These are phyloP conservation scores for Ophiostoma australiae DNA, from an alignment of 2,329 filamentous ascomycete genomes.

Conservation along the genomic window DNA sequence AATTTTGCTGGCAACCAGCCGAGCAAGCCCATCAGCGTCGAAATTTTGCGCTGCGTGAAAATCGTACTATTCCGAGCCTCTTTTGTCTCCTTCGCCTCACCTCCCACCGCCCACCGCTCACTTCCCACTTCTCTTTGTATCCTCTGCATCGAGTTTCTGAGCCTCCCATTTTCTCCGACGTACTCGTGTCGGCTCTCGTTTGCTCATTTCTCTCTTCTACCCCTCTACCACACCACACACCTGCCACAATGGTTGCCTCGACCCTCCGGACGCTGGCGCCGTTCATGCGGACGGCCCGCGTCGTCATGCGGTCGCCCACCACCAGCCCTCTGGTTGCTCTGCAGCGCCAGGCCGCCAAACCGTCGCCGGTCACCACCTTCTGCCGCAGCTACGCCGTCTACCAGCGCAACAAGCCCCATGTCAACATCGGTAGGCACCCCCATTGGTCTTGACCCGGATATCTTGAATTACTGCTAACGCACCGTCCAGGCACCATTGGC, in stretches of 20 bases:
- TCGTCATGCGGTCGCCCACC: constrained; percentile 52
- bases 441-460: background rate
- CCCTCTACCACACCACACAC: constrained; percentile 20
- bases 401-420: constrained; percentile 90
- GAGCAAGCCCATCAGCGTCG: constrained; percentile 12
- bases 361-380: constrained; percentile 60
- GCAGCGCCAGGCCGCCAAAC: constrained; percentile 56
- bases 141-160: background rate
- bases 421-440: constrained; percentile 67
- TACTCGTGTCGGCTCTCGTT: background rate
- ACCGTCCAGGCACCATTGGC: constrained; percentile 69
- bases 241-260: constrained; percentile 61
- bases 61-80: constrained; percentile 23
- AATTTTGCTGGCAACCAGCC: constrained; percentile 3
- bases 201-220: constrained; percentile 20
- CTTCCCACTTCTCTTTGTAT: constrained; percentile 4
- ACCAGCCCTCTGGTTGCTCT: constrained; percentile 69
- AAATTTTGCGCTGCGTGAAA: constrained; percentile 23
- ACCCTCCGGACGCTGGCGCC: constrained; percentile 73
- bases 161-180: background rate
- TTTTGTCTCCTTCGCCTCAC: background rate
- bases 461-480: background rate
- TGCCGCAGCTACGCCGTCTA: constrained; percentile 65
- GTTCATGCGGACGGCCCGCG: constrained; percentile 75
- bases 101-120: background rate